Percentiles rank a stretch among this genome's conserved stretches.
Conservation (phyloP, 257 asterid species). For the Fraxinus quadrangulata region DNA sequence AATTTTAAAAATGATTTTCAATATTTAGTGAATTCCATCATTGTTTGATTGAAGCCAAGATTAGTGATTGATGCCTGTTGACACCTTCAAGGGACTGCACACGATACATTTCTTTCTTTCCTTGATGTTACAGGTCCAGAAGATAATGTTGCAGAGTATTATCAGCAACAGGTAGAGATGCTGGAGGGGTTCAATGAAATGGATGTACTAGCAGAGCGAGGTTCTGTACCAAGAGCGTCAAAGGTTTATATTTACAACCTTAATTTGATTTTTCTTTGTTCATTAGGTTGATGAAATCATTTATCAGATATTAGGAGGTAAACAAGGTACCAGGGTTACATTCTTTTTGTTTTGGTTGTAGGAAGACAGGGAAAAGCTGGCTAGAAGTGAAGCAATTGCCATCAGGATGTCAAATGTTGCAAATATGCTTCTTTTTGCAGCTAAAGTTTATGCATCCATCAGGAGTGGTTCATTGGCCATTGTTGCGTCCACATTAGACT, state of each 20-base stretch:
- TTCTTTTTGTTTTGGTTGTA: slow-evolving; percentile 25
- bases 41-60: neutral
- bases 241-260: slow-evolving; percentile 36
- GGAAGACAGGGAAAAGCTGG: slow-evolving; percentile 55
- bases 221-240: slow-evolving; percentile 52
- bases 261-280: neutral
- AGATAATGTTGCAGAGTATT: slow-evolving; percentile 48
- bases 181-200: slow-evolving; percentile 52
- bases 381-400: slow-evolving; percentile 52
- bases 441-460: slow-evolving; percentile 55
- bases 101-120: neutral
- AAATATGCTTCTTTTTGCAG: slow-evolving; percentile 57
- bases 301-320: neutral
- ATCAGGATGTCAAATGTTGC: slow-evolving; percentile 54
- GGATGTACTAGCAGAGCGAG: slow-evolving; percentile 54
- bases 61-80: neutral
- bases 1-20: neutral
- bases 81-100: neutral
- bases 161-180: slow-evolving; percentile 59
- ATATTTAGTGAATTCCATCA: neutral
- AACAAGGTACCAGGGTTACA: neutral
- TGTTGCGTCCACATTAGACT: slow-evolving; percentile 58
- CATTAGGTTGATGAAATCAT: neutral
- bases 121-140: slow-evolving; percentile 42
- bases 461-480: slow-evolving; percentile 58